These are phyloP conservation scores for Lachancea quebecensis DNA, from an alignment of 805 yeast species.

Conservation along the genomic window DNA sequence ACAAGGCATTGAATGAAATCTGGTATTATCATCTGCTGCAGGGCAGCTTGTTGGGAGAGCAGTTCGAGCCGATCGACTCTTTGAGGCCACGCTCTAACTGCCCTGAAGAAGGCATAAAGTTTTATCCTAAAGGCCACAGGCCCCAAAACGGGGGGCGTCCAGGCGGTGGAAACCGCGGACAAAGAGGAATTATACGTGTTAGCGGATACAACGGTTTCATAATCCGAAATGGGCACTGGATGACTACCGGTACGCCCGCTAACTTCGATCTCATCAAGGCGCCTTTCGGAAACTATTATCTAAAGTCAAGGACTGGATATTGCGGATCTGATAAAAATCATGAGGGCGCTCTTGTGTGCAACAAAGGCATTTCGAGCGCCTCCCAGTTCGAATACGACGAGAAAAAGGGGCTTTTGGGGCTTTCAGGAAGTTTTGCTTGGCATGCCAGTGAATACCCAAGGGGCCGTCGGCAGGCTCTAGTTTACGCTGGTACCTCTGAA, in stretches of 20 bases:
- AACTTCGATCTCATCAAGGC: constrained; percentile 52
- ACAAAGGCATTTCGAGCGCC: constrained; percentile 30
- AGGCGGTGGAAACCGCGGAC: constrained; percentile 14
- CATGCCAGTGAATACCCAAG: constrained; percentile 43
- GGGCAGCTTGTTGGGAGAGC: constrained; percentile 66
- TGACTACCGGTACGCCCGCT: constrained; percentile 76
- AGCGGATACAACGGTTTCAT: constrained; percentile 44
- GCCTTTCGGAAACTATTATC: constrained; percentile 64
- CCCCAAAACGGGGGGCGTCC: constrained; percentile 17
- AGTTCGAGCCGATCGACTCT: constrained; percentile 58
- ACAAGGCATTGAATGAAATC: constrained; percentile 38
- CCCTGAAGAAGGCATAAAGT: constrained; percentile 61
- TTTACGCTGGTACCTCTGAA: constrained; percentile 40
- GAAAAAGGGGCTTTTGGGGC: constrained; percentile 41
- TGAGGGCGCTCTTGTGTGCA: constrained; percentile 31
- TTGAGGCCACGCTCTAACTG: constrained; percentile 49
- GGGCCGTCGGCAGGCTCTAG: constrained; percentile 41
- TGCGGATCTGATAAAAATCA: constrained; percentile 45
- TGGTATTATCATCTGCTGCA: constrained; percentile 76
- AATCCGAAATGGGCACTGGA: constrained; percentile 84
- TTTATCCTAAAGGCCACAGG: constrained; percentile 55
- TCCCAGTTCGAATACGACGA: constrained; percentile 51
- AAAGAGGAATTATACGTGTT: constrained; percentile 26
- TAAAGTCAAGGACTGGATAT: constrained; percentile 64
- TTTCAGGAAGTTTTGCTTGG: constrained; percentile 60